Base-by-base conservation (phyloP, 805 yeast species). In the Barnettozyma populi region DNA sequence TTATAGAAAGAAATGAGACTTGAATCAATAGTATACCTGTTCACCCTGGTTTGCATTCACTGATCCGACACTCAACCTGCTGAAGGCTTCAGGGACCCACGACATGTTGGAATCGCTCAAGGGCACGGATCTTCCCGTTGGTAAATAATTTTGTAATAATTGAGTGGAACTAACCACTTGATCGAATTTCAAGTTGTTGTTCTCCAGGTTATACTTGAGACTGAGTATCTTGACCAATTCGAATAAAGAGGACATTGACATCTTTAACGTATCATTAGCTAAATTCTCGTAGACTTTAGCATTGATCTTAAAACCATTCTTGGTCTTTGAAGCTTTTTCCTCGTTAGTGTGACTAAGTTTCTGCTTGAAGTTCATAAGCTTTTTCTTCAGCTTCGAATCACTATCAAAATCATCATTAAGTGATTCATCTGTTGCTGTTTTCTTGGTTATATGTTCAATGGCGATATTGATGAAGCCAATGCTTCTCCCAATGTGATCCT, bases 401-500 rank as follows among this genome's bases (percentile, higher is more conserved):
- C 47, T 45, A 8, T 46, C 51, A 19, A 43, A 43, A 8, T 37
- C 48, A 34, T 52, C 46, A 34, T 19, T 35, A 9, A 47, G 36
- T 2, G 43, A 47, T 3, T 45, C 46, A 7, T 48, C 50, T 27
- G 18, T 41, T 2, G 37, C 45, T 18, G 20, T 36, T 19, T 44
- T 57, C n/a, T 40, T 52, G 8, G 71, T 71, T 48, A 72, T 67
- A 40, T 61, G 64, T 23, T 62, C 61, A 20, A 56, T 59, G 2
- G 67, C 52, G 40, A 61, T 63, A 48, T 73, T 70, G 3, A 75
- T 54, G 29, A 73, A 62, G 2, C 79, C 80, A 36, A 75, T 64
- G 4, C 76, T 71, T n/a, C 64, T 65, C 7, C 80, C 80, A 18
- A 75, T 45, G 35, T 70, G 66, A 45, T 67, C 64, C 42, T 73